Percentiles rank a stretch among this genome's conserved stretches.
These are phyloP conservation scores for Cardamine chenopodiifolia DNA, from an alignment of 345 rosid species.

Conservation along the genomic window DNA sequence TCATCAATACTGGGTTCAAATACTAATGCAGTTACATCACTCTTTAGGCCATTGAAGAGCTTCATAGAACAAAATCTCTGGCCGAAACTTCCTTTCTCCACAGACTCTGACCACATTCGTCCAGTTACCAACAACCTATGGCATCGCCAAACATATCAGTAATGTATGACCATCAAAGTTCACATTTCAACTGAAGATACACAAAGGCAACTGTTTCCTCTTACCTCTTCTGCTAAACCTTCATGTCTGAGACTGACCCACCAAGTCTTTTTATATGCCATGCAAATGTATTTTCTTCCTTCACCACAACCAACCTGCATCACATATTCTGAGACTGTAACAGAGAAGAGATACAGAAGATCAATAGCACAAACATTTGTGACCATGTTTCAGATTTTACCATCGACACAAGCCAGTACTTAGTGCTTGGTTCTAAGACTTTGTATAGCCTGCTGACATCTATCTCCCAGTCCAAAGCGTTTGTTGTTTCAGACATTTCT, in stretches of 20 bases:
- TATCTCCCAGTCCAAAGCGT: conserved; percentile 36
- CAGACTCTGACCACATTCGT: conserved; percentile 22
- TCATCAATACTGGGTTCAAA: not conserved
- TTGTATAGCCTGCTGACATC: conserved; percentile 35
- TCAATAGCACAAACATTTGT: not conserved
- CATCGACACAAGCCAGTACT: conserved; percentile 39
- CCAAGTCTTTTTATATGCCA: conserved; percentile 26
- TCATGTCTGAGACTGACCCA: conserved; percentile 36
- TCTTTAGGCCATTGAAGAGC: not conserved
- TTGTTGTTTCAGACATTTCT: conserved; percentile 21
- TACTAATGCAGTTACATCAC: not conserved
- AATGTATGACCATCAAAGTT: not conserved
- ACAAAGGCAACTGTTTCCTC: not conserved
- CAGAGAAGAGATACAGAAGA: not conserved
- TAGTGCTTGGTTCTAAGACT: conserved; percentile 22
- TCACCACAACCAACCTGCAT: conserved; percentile 37
- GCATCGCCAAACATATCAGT: conserved; percentile 1
- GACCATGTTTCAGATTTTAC: conserved; percentile 25
- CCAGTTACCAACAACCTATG: conserved; percentile 34
- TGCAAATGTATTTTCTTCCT: conserved; percentile 18
- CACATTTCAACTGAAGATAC: conserved; percentile 3
- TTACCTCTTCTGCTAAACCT: conserved; percentile 25
- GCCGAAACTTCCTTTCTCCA: conserved; percentile 31
- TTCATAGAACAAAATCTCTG: conserved; percentile 37
- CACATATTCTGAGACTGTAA: not conserved